Base-by-base conservation (phyloP, 331 rosid genomes). In the Rhamnella rubrinervis region DNA sequence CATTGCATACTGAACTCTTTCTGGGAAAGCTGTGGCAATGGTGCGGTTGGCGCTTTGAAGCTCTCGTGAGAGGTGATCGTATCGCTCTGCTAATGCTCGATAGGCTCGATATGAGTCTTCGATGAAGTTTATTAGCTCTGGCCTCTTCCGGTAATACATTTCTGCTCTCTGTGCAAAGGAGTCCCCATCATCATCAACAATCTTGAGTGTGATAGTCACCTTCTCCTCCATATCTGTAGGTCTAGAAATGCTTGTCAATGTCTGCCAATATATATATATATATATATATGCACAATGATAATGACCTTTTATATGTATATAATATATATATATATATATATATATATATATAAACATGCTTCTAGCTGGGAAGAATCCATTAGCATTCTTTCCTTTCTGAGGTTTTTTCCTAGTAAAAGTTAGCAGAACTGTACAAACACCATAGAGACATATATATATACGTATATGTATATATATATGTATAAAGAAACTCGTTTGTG, bases 41-140 rank as follows among this genome's bases (percentile, higher is more conserved):
- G 96, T 91, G 50, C 92, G 95, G 81, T 95, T 95, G 21, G 97
- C 99, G 3, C 88, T 84, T 82, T 95, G 96, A 11, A 91, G 80
- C 72, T 95, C 96, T 69, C 71, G 86, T 38, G 99, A 95, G 26
- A 95, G 72, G 73, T 71, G 88, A 52, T 95, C 96, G 39, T 84
- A 95, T 73, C 85, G 84, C 80, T 95, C 92, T 35, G 96, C 96
- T 59, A 95, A 59, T 63, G 92, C 81, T 78, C 92, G 82, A 65
- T 86, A 95, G 8, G 97, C 87, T 53, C 91, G 75, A 56, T 83
- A 91, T 0, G 91, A 74, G 59, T 95, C 99, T 82, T 89, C 90
- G 5, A 91, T 91, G 60, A 85, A 92, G 61, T 18, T 63, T 56
- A 88, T 58, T 15, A 93, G 86, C 78, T 88, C 95, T 16, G 97